Percentiles rank a stretch among this genome's conserved stretches.
Conservation (phyloP, 192 early-diverging fungal genomes). For the Umbelopsis ramanniana region DNA sequence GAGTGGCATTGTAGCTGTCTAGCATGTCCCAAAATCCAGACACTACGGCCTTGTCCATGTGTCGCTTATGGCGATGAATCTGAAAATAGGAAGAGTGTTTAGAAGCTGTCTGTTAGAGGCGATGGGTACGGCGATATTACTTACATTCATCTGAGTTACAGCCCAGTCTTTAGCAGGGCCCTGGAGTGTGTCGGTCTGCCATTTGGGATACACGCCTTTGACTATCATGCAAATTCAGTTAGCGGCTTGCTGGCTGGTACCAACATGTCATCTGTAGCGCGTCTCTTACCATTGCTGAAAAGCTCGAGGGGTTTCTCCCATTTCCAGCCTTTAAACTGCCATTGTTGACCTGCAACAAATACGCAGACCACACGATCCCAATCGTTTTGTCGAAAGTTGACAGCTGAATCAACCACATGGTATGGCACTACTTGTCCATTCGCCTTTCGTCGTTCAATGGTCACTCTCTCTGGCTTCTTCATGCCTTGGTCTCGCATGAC, state of each 20-base stretch:
- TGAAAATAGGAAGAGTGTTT: conserved; percentile 14
- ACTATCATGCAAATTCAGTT: conserved; percentile 25
- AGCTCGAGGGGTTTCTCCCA: conserved; percentile 84
- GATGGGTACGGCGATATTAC: background rate
- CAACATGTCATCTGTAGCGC: background rate
- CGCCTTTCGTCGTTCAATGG: conserved; percentile 63
- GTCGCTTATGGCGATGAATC: conserved; percentile 59
- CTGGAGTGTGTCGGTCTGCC: conserved; percentile 50
- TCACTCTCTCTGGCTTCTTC: conserved; percentile 67
- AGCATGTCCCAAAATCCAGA: conserved; percentile 61
- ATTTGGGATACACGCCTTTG: conserved; percentile 67
- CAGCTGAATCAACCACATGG: conserved; percentile 81
- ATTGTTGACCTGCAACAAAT: conserved; percentile 87
- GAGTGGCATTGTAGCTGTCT: conserved; percentile 52
- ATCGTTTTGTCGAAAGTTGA: conserved; percentile 73
- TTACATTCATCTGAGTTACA: conserved; percentile 56
- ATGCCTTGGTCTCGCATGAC: conserved; percentile 64
- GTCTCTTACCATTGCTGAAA: conserved; percentile 67
- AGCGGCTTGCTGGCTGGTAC: too few species aligned
- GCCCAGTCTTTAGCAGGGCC: conserved; percentile 52
- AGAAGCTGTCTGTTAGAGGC: too few species aligned
- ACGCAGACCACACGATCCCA: conserved; percentile 92
- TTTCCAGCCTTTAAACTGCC: conserved; percentile 95
- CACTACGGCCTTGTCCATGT: conserved; percentile 59
- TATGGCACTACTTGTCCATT: conserved; percentile 63